Evolutionary conservation across 805 yeast genomes (phyloP), one percentile per base, ranked within the genome.

Genomic region (Candida quercuum): DNA sequence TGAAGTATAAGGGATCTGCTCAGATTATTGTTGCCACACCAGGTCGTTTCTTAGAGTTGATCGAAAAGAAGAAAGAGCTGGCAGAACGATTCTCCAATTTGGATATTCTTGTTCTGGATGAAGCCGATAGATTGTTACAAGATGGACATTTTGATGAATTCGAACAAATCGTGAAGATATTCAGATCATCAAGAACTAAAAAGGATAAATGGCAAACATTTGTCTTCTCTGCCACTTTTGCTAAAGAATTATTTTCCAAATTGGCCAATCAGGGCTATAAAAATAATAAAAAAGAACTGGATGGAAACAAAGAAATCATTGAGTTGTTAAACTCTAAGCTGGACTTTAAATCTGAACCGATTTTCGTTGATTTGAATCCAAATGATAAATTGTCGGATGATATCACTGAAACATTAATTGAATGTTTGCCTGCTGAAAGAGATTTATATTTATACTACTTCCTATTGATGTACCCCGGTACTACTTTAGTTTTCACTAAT

Each of bases 71-170:
- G 40, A 72, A 67, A 27, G 52, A 52, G 1, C 35, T 70, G 34
- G 56, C 71, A 12, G 51, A 59, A 21, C 55, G 67, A 52, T 60
- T 78, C 42, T 57, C 67, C 15, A 53, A 63, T 19, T 56, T 74
- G 16, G 71, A 75, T 22, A 59, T 71, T 3, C 52, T 79, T 18
- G 95, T 89, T 1, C 67, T 91, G 23, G 99, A 93, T 67, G 99
- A 93, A 60, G 99, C 99, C 11, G 99, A 93, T 66, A 71, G 99
- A 59, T 65, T 93, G 45, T 69, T 93, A 36, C 96, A 91, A 60
- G 96, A 89, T 54, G 97, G 98, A 3, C 98, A 89, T 61, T 93
- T 91, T 56, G 94, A 86, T 42, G 99, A 93, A 58, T 74, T 93
- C 46, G 94, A 83, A 48, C 82, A 78, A 52, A 82, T 86, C 41